Percentiles rank a stretch among this genome's conserved stretches.
These are phyloP conservation scores for Cyphellophora attinorum DNA, from an alignment of 2,329 filamentous ascomycete species.

Conservation along the genomic window DNA sequence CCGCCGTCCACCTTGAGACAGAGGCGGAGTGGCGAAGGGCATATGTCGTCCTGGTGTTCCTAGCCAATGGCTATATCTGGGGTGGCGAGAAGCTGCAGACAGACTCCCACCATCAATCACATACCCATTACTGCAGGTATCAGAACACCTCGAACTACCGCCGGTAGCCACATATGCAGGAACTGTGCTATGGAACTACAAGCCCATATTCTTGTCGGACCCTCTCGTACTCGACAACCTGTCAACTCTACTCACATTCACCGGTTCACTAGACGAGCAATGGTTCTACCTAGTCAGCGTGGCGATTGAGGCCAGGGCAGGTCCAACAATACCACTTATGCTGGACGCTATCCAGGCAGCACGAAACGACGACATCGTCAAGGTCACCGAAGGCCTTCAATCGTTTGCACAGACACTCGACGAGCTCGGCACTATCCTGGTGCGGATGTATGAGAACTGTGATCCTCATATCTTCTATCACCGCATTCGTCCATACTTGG, in stretches of 20 bases:
- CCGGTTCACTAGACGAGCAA: conserved; percentile 88
- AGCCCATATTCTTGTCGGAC: conserved; percentile 77
- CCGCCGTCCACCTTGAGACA: conserved; percentile 68
- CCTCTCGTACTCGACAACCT: conserved; percentile 80
- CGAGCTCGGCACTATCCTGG: conserved; percentile 67
- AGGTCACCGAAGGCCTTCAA: conserved; percentile 67
- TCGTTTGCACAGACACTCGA: conserved; percentile 80
- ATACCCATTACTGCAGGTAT: conserved; percentile 69
- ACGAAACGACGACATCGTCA: conserved; percentile 56
- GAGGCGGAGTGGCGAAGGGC: conserved; percentile 87
- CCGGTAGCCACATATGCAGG: conserved; percentile 91
- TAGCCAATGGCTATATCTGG: conserved; percentile 85
- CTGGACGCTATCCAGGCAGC: conserved; percentile 75
- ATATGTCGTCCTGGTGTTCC: conserved; percentile 67
- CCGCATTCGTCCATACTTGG: conserved; percentile 89
- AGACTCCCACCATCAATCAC: conserved; percentile 71
- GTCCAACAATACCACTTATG: conserved; percentile 80
- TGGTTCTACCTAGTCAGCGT: conserved; percentile 98
- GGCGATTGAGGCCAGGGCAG: conserved; percentile 87
- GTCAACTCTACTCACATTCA: conserved; percentile 80
- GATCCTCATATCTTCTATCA: conserved; percentile 93
- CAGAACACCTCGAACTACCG: conserved; percentile 69
- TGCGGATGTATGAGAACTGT: conserved; percentile 90
- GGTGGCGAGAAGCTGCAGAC: conserved; percentile 60
- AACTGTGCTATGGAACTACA: conserved; percentile 93